Conservation (phyloP, 208 protist species). For the Trypanosoma cruzi region DNA sequence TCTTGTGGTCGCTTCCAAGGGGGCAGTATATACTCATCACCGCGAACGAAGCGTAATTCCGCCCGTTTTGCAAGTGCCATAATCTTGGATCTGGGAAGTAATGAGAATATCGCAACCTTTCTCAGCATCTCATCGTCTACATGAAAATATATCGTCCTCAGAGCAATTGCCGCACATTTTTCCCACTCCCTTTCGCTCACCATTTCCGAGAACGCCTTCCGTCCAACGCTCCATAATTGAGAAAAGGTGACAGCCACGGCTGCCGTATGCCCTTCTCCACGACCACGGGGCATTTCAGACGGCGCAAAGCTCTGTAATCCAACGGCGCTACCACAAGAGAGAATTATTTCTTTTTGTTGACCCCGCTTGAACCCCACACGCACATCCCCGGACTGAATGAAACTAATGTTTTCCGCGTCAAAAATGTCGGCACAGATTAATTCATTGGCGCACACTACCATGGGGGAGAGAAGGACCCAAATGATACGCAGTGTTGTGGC, state of each 20-base stretch:
- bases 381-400: slow-evolving; percentile 56
- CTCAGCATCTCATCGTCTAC: slow-evolving; percentile 25
- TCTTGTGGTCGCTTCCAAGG: slow-evolving; percentile 24
- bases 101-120: slow-evolving; percentile 39
- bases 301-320: slow-evolving; percentile 59
- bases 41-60: slow-evolving; percentile 37
- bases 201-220: slow-evolving; percentile 25
- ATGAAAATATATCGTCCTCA: slow-evolving; percentile 22
- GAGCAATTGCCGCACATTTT: slow-evolving; percentile 32
- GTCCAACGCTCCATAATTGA: slow-evolving; percentile 56
- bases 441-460: slow-evolving; percentile 47
- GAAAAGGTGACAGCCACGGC: slow-evolving; percentile 44
- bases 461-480: slow-evolving; percentile 48
- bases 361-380: not conserved
- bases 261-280: slow-evolving; percentile 29
- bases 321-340: slow-evolving; percentile 29
- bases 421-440: slow-evolving; percentile 64
- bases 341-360: not conserved
- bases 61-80: slow-evolving; percentile 33
- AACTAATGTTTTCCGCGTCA: slow-evolving; percentile 52
- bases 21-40: slow-evolving; percentile 38
- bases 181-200: slow-evolving; percentile 36
- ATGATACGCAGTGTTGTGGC: slow-evolving; percentile 30
- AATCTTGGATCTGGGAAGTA: slow-evolving; percentile 35
- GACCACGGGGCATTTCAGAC: slow-evolving; percentile 32